Evolutionary conservation across 2,329 filamentous ascomycete genomes (phyloP), one percentile per base, ranked within the genome.

Genomic region (Scedosporium aurantiacum): DNA sequence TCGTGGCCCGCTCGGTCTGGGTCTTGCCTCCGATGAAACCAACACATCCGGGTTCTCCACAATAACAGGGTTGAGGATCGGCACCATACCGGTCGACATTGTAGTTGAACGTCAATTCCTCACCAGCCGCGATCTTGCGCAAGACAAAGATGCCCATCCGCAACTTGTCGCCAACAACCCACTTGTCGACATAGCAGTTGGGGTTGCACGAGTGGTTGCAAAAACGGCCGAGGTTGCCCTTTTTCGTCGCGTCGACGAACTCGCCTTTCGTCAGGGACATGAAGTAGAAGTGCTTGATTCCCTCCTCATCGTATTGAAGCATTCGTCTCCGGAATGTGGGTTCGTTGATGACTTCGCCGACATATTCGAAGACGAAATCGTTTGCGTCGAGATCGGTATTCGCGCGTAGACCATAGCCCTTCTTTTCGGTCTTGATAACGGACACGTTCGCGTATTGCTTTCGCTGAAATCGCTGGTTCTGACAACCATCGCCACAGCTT

Each of bases 191-290:
- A 74, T 96, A 97, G 76, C 92, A 97, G 71, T 99, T 99, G 18
- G 94, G 94, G 72, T 94, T 96, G 81, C 94, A 99, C 7, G 94
- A 97, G 73, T 99, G 94, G 70, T 99, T 99, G 82, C 94, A 99
- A 71, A 99, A 99, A 32, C 94, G 87, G 59, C 92, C 94, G 5
- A 99, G 82, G 67, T 97, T 97, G 58, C 94, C 94, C 72, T 91
- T 96, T 72, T 94, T 96, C 8, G 94, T 99, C 23, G 94, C 94
- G 75, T 99, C 94, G 63, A 99, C 91, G 70, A 97, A 99, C 73
- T 97, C 94, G 69, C 87, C 90, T 73, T 96, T 96, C 70, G 86
- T 96, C 64, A 99, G 85, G 28, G 94, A 97, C 94, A 99, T 99
- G 78, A 99, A 99, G 76, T 99, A 99, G 74, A 99, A 99, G 75